Evolutionary conservation across 78 protist species (phyloP).

Genomic region (Chrysochromulina parva): DNA sequence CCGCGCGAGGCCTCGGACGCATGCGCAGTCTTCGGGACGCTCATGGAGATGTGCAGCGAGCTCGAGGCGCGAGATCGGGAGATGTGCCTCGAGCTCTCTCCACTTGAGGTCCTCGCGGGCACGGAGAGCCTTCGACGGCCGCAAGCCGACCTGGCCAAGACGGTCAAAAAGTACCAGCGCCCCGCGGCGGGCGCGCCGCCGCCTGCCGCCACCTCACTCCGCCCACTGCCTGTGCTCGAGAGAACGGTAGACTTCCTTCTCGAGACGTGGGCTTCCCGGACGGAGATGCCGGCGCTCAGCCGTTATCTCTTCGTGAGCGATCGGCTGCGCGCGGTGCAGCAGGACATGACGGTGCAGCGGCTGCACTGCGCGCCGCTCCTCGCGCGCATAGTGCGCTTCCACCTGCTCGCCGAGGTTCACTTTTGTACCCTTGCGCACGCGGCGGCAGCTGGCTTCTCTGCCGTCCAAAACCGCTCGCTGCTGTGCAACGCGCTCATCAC

Average conservation of each 20-base stretch:
- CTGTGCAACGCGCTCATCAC: slow-evolving; percentile 14
- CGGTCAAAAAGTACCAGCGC: neutral
- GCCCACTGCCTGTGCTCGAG: neutral
- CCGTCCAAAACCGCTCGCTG: neutral
- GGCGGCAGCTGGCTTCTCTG: neutral
- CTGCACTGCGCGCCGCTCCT: neutral
- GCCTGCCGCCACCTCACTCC: neutral
- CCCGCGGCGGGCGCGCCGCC: slow-evolving; percentile 9
- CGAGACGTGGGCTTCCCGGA: neutral
- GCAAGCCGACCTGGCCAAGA: neutral
- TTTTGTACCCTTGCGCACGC: neutral
- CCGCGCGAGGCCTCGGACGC: no score
- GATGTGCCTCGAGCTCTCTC: neutral
- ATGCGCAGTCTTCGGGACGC: no score
- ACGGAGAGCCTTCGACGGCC: neutral
- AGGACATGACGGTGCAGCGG: neutral
- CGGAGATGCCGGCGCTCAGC: neutral
- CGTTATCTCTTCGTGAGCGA: neutral
- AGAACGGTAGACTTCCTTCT: neutral
- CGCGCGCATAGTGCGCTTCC: neutral
- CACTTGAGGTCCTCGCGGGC: neutral
- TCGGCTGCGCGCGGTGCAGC: neutral
- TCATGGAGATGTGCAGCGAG: neutral
- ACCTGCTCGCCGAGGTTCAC: neutral
- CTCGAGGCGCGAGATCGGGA: neutral